Evolutionary conservation across 2,329 filamentous ascomycete species (phyloP).

Genomic region (Neofusicoccum kwambonambiense): DNA sequence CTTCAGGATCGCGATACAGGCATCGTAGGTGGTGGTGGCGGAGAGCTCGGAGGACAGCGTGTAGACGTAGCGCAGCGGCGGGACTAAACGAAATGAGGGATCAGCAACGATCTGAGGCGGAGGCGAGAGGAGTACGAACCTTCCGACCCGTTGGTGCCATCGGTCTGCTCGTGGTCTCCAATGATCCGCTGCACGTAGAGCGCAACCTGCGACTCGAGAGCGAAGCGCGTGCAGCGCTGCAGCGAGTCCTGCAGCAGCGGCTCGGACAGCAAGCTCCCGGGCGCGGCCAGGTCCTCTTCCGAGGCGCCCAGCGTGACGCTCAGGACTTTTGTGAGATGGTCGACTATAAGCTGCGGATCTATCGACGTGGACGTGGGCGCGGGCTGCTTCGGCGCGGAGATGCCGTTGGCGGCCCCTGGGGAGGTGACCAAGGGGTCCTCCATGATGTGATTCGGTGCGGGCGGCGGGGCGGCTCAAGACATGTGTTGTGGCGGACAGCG

Average conservation of each 20-base stretch:
- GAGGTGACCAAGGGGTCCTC: constrained; percentile 39
- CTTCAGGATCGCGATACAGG: constrained; percentile 88
- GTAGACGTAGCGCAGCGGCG: constrained; percentile 62
- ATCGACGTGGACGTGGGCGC: constrained; percentile 38
- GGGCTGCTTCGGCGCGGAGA: constrained; percentile 27
- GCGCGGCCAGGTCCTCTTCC: constrained; percentile 74
- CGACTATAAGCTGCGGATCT: constrained; percentile 49
- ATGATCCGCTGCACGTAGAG: constrained; percentile 85
- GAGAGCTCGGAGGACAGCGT: constrained; percentile 79
- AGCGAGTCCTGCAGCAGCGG: constrained; percentile 73
- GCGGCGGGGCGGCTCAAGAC: constrained; percentile 5
- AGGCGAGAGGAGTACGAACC: constrained; percentile 28
- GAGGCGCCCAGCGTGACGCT: constrained; percentile 50
- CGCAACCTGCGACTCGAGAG: constrained; percentile 79
- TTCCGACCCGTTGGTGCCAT: constrained; percentile 32
- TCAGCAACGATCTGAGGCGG: constrained; percentile 43
- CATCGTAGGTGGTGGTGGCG: constrained; percentile 73
- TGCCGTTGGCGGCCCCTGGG: constrained; percentile 41
- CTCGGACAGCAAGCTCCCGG: constrained; percentile 79
- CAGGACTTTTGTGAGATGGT: constrained; percentile 49
- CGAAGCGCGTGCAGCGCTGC: constrained; percentile 84
- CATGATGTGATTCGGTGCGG: constrained; percentile 28
- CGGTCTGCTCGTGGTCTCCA: constrained; percentile 32
- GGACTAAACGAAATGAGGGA: constrained; percentile 16
- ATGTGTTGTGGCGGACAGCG: not conserved